Base-by-base conservation (phyloP, 2,329 filamentous ascomycete genomes). In the Diplocarpon rosae region DNA sequence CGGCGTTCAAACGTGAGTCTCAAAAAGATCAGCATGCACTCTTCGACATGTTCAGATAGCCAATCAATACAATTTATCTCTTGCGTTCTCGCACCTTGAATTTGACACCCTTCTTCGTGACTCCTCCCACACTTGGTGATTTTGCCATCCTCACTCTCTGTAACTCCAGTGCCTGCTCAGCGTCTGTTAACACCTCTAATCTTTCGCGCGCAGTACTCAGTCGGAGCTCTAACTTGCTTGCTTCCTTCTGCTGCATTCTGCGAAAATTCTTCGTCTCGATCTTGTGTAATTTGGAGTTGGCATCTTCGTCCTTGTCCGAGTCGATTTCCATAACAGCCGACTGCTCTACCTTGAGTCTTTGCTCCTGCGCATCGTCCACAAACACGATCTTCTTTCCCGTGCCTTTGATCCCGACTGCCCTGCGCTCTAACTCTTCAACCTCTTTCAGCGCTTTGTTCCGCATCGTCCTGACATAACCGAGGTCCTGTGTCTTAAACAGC, bases 401-500 rank as follows among this genome's bases (percentile, higher is more conserved):
- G 12, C 56, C 59, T 57, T 47, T 54, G 34, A 62, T 61, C 11
- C 56, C 61, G 8, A 76, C 65, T 1, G 73, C 65, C 47, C 71
- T 66, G 62, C 76, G 68, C 63, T 80, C 71, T 20, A 83, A 58
- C 42, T 56, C 62, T 33, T 66, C 65, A 1, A 79, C 71, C 52
- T 83, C 75, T 57, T 79, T 80, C 46, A 65, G 59, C 3, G 73
- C 68, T 20, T 78, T 68, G 52, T 78, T 80, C 45, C 74, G 67
- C 68, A 77, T 73, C 16, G 76, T 79, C 49, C 79, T 66, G 20
- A 83, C 60, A 59, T 83, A 83, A 2, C 73, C 78, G 27, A 80
- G 61, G 56, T 84, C 80, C 62, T 84, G 80, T 2, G 78, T 83
- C 67, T 83, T 84, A 51, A 83, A 70, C 16, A 83, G 65, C 15